phyloP scores from a whole-genome alignment of 768 basidiomycete species.

The Hemileccinum rubropunctum region DNA sequence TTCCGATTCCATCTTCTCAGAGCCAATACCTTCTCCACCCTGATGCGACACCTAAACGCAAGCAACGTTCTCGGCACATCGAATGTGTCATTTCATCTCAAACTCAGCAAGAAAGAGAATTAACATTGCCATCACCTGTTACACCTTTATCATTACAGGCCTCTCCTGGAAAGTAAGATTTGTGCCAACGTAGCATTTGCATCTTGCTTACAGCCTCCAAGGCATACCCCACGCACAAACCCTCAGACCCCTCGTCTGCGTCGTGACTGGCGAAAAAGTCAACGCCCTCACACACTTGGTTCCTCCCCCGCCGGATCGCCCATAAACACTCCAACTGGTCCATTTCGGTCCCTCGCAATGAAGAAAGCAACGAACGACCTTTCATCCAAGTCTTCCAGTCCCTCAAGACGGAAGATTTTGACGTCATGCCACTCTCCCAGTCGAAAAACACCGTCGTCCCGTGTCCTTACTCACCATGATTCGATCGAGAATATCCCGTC shows the following conservation, averaged over 20 bases:
- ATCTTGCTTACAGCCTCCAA: slow-evolving; percentile 12
- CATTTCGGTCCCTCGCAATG: not conserved
- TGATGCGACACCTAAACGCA: slow-evolving; percentile 35
- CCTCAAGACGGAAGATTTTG: not conserved
- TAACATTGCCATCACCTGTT: slow-evolving; percentile 11
- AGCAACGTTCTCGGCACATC: slow-evolving; percentile 26
- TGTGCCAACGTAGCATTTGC: not conserved
- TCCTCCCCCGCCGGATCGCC: slow-evolving; percentile 6
- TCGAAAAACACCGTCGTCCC: slow-evolving; percentile 1
- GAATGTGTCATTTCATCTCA: slow-evolving; percentile 32
- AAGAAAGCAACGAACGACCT: slow-evolving; percentile 2
- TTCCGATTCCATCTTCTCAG: slow-evolving; percentile 29
- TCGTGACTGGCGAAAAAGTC: slow-evolving; percentile 1
- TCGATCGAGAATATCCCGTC: slow-evolving; percentile 7
- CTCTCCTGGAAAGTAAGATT: slow-evolving; percentile 17
- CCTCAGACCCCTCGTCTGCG: not conserved
- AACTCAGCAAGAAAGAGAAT: slow-evolving; percentile 30
- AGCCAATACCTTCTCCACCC: slow-evolving; percentile 32
- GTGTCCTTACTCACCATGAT: not conserved
- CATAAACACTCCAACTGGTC: not conserved
- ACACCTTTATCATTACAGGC: not conserved
- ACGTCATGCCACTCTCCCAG: slow-evolving; percentile 1
- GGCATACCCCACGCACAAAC: not conserved
- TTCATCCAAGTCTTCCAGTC: not conserved
- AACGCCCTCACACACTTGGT: not conserved